phyloP scores from a whole-genome alignment of 75 land plant species.

The Larix kaempferi region DNA sequence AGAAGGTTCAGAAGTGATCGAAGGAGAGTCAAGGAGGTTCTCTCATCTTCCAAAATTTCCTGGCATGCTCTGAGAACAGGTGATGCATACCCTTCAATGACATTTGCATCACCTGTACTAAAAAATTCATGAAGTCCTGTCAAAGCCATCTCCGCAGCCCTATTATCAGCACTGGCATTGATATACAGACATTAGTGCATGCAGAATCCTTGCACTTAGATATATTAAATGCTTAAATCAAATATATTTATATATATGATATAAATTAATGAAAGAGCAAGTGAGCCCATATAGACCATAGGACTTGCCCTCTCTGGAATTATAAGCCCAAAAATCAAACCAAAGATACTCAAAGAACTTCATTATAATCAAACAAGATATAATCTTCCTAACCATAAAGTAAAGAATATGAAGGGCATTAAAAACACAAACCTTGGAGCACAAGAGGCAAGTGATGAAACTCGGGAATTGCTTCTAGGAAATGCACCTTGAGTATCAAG shows the following conservation, averaged over 20 bases:
- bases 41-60: constrained; percentile 87
- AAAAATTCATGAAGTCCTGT: constrained; percentile 74
- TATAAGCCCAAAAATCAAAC: too few relatives aligned
- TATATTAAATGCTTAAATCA: too few relatives aligned
- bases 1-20: constrained; percentile 62
- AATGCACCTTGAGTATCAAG: constrained; percentile 94
- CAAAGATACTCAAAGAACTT: background rate
- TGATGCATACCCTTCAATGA: constrained; percentile 62
- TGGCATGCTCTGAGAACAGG: constrained; percentile 78
- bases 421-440: constrained; percentile 68
- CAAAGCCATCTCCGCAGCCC: constrained; percentile 64
- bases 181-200: too few relatives aligned
- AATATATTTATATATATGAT: too few relatives aligned
- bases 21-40: constrained; percentile 67
- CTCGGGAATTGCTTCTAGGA: constrained; percentile 96
- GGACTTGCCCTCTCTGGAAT: too few relatives aligned
- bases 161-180: constrained; percentile 21
- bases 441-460: constrained; percentile 96
- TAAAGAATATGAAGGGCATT: background rate
- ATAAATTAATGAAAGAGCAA: too few relatives aligned
- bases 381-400: background rate
- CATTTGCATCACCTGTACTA: constrained; percentile 52
- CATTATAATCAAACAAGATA: background rate
- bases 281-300: too few relatives aligned
- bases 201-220: too few relatives aligned